phyloP scores from a whole-genome alignment of 257 asterid genomes.

The Solanum clarkiae region DNA sequence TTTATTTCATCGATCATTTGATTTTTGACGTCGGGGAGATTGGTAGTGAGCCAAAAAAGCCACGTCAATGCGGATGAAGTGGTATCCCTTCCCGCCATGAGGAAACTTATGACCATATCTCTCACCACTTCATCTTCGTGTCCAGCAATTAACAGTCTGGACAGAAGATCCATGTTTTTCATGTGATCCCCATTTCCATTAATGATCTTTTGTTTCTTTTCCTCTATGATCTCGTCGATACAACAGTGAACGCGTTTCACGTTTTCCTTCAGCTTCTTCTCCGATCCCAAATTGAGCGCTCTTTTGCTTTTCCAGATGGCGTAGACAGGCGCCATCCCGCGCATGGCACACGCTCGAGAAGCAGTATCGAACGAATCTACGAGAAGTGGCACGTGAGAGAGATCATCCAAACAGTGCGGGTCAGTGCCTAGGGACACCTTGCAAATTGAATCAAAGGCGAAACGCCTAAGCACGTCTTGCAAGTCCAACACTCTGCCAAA shows the following conservation, averaged over 20 bases:
- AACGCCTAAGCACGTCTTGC: conserved; percentile 9
- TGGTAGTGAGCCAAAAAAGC: background rate
- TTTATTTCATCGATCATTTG: background rate
- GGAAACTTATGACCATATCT: conserved; percentile 18
- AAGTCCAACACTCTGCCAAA: background rate
- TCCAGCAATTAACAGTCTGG: background rate
- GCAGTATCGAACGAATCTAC: conserved; percentile 49
- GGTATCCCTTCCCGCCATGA: background rate
- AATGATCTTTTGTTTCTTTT: background rate
- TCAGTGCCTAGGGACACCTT: conserved; percentile 2
- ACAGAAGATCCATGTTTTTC: background rate
- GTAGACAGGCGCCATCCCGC: conserved; percentile 34
- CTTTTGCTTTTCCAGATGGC: conserved; percentile 50
- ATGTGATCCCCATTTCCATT: background rate
- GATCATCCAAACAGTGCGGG: conserved; percentile 3
- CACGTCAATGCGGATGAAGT: background rate
- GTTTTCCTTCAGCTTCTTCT: conserved; percentile 40
- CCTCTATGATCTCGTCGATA: background rate
- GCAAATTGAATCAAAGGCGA: conserved; percentile 11
- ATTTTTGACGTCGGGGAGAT: background rate
- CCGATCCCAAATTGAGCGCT: conserved; percentile 36
- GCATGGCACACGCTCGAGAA: conserved; percentile 33
- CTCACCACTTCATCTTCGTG: background rate
- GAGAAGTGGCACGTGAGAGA: conserved; percentile 23
- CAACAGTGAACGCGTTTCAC: conserved; percentile 23